Percentiles rank a stretch among this genome's conserved stretches.
Conservation (phyloP, 371 early-diverging fungal species). For the Cokeromyces recurvatus region DNA sequence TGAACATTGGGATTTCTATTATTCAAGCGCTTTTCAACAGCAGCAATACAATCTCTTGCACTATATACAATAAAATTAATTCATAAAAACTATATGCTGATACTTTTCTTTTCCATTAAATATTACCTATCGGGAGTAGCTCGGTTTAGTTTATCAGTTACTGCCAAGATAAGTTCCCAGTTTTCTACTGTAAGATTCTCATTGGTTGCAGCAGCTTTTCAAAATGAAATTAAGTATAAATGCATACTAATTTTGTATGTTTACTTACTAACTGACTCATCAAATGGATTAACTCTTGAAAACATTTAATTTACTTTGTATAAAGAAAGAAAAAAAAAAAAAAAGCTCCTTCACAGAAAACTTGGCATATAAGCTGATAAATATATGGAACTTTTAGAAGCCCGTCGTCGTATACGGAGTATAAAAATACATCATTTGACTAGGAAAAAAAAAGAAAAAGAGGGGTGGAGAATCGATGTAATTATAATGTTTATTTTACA, state of each 20-base stretch:
- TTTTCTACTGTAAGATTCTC: slow-evolving; percentile 90
- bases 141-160: slow-evolving; percentile 81
- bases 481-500: too few relatives aligned
- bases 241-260: too few relatives aligned
- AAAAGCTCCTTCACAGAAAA: too few relatives aligned
- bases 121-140: slow-evolving; percentile 43
- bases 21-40: slow-evolving; percentile 67
- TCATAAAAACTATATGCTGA: neutral
- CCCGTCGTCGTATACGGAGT: too few relatives aligned
- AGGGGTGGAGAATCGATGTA: too few relatives aligned
- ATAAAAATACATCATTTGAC: too few relatives aligned
- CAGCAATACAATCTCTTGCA: slow-evolving; percentile 69
- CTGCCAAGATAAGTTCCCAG: slow-evolving; percentile 85
- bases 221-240: too few relatives aligned
- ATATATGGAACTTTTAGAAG: too few relatives aligned
- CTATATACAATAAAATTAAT: slow-evolving; percentile 18
- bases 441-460: too few relatives aligned
- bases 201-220: slow-evolving; percentile 84
- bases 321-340: too few relatives aligned
- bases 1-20: slow-evolving; percentile 86
- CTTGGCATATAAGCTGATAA: too few relatives aligned
- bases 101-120: too few relatives aligned
- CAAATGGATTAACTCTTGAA: slow-evolving; percentile 55
- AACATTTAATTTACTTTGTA: slow-evolving; percentile 35
- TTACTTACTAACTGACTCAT: slow-evolving; percentile 54